These are phyloP conservation scores for Cucurbita argyrosperma DNA, from an alignment of 306 rosid genomes.

Conservation along the genomic window DNA sequence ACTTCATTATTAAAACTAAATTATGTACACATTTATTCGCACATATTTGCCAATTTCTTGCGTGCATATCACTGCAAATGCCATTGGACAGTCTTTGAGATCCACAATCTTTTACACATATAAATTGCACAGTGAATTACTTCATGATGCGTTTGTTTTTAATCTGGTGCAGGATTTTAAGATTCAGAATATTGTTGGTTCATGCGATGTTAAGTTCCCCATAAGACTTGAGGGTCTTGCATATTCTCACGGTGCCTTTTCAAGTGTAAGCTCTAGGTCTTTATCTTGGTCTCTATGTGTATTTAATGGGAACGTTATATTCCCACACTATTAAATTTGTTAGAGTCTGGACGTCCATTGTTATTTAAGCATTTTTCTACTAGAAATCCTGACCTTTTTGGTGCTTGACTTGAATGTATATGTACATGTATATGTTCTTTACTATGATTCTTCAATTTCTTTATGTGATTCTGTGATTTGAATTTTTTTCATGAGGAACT, in stretches of 20 bases:
- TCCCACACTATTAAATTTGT: background rate
- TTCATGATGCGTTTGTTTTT: background rate
- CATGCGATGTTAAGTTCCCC: slow-evolving; percentile 88
- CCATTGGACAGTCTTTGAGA: background rate
- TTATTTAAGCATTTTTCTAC: background rate
- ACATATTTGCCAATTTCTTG: background rate
- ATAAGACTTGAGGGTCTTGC: slow-evolving; percentile 89
- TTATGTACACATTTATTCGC: background rate
- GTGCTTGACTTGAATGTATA: background rate
- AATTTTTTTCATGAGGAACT: background rate
- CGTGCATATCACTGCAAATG: background rate
- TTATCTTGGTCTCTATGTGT: background rate
- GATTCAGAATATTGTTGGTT: slow-evolving; percentile 88
- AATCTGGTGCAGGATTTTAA: slow-evolving; percentile 46
- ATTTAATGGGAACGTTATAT: background rate
- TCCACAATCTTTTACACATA: background rate
- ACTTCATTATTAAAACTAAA: no score
- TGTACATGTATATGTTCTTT: background rate
- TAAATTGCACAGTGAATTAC: background rate
- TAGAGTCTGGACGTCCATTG: background rate
- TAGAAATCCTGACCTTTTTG: background rate
- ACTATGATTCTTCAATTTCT: background rate
- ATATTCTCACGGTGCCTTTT: slow-evolving; percentile 80
- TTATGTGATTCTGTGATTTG: background rate
- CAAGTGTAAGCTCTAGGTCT: slow-evolving; percentile 47